A percentile compares a stretch with the other conserved stretches of the same genome.
Conservation (phyloP, 1,284 basidiomycete genomes). For the Malassezia nana region DNA sequence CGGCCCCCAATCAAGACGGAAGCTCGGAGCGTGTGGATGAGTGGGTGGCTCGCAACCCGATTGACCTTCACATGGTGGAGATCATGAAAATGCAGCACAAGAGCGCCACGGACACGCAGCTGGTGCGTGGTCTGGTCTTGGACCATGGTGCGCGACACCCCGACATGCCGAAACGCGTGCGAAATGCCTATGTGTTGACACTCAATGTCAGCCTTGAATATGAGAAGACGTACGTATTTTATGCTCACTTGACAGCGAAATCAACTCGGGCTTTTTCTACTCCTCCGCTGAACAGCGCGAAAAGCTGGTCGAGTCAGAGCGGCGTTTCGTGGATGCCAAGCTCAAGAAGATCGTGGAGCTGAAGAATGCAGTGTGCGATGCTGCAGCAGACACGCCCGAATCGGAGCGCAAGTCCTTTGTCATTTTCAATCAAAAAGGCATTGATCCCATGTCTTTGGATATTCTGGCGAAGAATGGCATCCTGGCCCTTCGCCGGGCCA, state of each 20-base stretch:
- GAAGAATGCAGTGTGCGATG: slow-evolving; percentile 83
- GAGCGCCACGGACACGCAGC: slow-evolving; percentile 93
- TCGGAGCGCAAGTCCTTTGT: slow-evolving; percentile 72
- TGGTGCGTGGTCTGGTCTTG: slow-evolving; percentile 86
- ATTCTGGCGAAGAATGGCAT: slow-evolving; percentile 95
- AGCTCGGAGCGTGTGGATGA: slow-evolving; percentile 34
- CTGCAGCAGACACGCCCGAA: slow-evolving; percentile 25
- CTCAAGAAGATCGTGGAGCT: slow-evolving; percentile 94
- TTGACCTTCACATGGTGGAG: slow-evolving; percentile 98
- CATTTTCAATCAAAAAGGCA: slow-evolving; percentile 97
- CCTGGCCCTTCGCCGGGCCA: slow-evolving; percentile 83
- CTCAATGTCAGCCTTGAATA: slow-evolving; percentile 97
- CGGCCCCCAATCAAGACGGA: slow-evolving; percentile 32
- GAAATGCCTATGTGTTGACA: slow-evolving; percentile 90
- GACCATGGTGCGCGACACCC: slow-evolving; percentile 90
- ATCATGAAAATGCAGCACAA: slow-evolving; percentile 99
- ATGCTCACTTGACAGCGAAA: slow-evolving; percentile 60
- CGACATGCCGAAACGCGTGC: slow-evolving; percentile 96
- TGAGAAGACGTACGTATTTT: slow-evolving; percentile 77
- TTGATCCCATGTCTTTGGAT: slow-evolving; percentile 93
- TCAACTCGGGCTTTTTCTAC: slow-evolving; percentile 99
- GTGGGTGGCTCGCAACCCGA: slow-evolving; percentile 55
- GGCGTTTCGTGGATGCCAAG: slow-evolving; percentile 85
- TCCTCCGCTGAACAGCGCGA: slow-evolving; percentile 96
- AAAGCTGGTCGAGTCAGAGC: slow-evolving; percentile 95